Evolutionary conservation across 1,139 yeast species (phyloP), one percentile per base, ranked within the genome.

Genomic region (Taiozyma onychis): DNA sequence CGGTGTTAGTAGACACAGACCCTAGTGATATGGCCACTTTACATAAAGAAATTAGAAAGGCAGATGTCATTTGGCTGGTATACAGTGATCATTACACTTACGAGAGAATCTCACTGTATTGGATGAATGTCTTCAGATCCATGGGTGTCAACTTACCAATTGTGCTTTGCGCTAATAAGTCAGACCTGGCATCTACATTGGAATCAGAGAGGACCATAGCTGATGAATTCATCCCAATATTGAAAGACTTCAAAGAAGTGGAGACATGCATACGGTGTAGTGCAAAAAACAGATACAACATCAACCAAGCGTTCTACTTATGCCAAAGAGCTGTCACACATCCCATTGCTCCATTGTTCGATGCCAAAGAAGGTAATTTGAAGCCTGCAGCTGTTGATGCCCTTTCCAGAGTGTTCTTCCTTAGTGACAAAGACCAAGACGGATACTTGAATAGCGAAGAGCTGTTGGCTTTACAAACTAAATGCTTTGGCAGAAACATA

Each of bases 71-170:
- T 10, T 88, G 97, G 93, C 74, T 93, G 28, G 91, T 93, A 0
- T 93, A 90, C 64, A 80, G 95, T 1, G 98, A 91, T 61, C 96
- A 90, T 64, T 95, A 90, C 62, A 89, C 97, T 0, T 93, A 91
- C 63, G 98, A 93, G 65, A 75, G 98, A 49, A 81, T 93, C 11
- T 83, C 96, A 2, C 72, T 91, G 37, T 91, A 90, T 65, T 93
- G 99, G 99, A 85, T 93, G 80, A 95, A 95, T 44, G 78, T 85
- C 72, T 85, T 93, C 62, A 74, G 99, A 54, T 88, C 96, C 1
- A 74, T 89, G 76, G 99, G 99, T 3, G 90, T 93, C 47, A 93
- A 93, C 64, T 66, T 87, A 21, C 99, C 99, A 0, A 85, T 93
- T n/a, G 89, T 93, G 1, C 69, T 93, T 11, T 85, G 96, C 68